phyloP scores from a whole-genome alignment of 768 basidiomycete genomes.

The Lentinula detonsa region DNA sequence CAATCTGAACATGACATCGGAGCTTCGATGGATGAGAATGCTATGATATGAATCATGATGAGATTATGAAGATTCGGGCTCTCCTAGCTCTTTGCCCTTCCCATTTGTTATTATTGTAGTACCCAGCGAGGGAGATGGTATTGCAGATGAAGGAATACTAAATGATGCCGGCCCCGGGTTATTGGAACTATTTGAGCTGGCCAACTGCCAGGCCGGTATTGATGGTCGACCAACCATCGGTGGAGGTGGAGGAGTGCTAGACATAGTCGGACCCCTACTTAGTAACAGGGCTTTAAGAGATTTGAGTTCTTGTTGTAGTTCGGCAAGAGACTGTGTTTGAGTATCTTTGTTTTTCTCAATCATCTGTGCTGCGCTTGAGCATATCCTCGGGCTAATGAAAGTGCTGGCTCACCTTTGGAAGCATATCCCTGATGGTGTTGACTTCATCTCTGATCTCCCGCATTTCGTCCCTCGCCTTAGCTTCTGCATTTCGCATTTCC shows the following conservation, averaged over 20 bases:
- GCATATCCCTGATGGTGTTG: slow-evolving; percentile 82
- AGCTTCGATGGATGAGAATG: not conserved
- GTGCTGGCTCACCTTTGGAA: slow-evolving; percentile 69
- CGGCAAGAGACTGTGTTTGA: slow-evolving; percentile 75
- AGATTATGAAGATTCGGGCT: slow-evolving; percentile 4
- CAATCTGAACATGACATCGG: not conserved
- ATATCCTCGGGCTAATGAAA: not conserved
- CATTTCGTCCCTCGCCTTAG: slow-evolving; percentile 80
- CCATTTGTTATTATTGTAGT: slow-evolving; percentile 25
- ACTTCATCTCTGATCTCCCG: slow-evolving; percentile 89
- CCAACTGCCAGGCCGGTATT: slow-evolving; percentile 91
- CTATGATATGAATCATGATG: not conserved
- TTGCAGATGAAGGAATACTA: slow-evolving; percentile 11
- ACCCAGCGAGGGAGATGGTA: slow-evolving; percentile 10
- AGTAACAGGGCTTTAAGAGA: slow-evolving; percentile 88
- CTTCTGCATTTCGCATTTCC: slow-evolving; percentile 75
- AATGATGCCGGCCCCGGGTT: slow-evolving; percentile 9
- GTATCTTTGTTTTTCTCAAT: slow-evolving; percentile 88
- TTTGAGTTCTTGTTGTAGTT: slow-evolving; percentile 91
- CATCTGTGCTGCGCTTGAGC: slow-evolving; percentile 51
- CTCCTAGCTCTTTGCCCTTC: slow-evolving; percentile 56
- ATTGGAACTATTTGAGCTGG: slow-evolving; percentile 21
- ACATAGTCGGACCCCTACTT: slow-evolving; percentile 52
- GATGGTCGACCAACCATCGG: slow-evolving; percentile 54
- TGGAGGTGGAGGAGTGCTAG: slow-evolving; percentile 47